Evolutionary conservation across 805 yeast genomes (phyloP).

Genomic region (Yamadazyma laniorum): DNA sequence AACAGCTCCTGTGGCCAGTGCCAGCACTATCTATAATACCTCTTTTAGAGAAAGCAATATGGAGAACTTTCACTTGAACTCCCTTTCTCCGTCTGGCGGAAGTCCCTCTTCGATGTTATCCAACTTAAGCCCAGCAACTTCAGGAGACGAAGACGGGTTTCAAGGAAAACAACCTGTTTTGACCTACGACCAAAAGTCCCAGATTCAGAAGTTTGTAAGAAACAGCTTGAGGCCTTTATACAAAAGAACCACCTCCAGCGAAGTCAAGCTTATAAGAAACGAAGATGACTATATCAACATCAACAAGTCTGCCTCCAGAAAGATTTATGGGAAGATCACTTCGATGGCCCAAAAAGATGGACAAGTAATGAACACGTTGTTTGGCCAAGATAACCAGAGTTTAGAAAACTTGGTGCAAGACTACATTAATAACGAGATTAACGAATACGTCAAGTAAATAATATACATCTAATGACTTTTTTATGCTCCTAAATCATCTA

Average conservation of each 20-base stretch:
- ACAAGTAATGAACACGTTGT: slow-evolving; percentile 15
- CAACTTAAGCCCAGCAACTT: slow-evolving; percentile 9
- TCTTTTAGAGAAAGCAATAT: background rate
- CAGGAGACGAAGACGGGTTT: slow-evolving; percentile 5
- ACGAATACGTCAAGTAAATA: slow-evolving; percentile 3
- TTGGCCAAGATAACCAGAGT: slow-evolving; percentile 15
- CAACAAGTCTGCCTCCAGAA: slow-evolving; percentile 62
- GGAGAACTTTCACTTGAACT: background rate
- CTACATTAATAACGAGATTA: slow-evolving; percentile 23
- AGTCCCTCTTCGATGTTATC: slow-evolving; percentile 12
- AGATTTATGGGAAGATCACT: slow-evolving; percentile 44
- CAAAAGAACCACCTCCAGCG: slow-evolving; percentile 27
- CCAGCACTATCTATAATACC: background rate
- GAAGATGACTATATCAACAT: slow-evolving; percentile 53
- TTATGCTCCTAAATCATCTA: slow-evolving; percentile 21
- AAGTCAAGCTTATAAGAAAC: slow-evolving; percentile 21
- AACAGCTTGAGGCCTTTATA: slow-evolving; percentile 50
- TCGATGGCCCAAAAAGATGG: slow-evolving; percentile 12
- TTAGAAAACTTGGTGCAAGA: slow-evolving; percentile 23
- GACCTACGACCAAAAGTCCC: slow-evolving; percentile 46
- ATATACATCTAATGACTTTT: background rate
- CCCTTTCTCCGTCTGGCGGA: slow-evolving; percentile 10
- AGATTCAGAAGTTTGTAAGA: slow-evolving; percentile 58
- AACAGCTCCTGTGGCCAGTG: background rate
- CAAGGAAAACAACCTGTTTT: slow-evolving; percentile 16